Evolutionary conservation across 2,329 filamentous ascomycete genomes (phyloP).

Genomic region (Dactylellina drechsleri): DNA sequence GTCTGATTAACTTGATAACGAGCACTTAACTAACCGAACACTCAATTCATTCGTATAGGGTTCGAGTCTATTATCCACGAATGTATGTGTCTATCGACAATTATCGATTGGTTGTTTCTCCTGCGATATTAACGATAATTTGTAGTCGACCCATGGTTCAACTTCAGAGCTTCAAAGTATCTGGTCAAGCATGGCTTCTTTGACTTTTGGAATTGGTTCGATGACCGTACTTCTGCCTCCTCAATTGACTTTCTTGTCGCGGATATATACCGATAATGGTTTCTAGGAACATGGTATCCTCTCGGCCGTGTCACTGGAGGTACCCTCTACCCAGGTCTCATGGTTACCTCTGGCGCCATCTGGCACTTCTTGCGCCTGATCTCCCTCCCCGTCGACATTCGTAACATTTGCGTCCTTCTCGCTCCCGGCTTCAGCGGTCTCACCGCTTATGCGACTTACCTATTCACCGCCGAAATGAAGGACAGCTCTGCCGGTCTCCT

Average conservation of each 20-base stretch:
- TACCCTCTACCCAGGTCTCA: constrained; percentile 97
- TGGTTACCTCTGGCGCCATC: constrained; percentile 98
- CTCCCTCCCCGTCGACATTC: constrained; percentile 93
- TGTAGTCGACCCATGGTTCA: constrained; percentile 98
- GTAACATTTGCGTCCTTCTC: constrained; percentile 97
- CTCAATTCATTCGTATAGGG: constrained; percentile 65
- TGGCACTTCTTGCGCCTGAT: constrained; percentile 92
- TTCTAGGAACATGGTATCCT: constrained; percentile 90
- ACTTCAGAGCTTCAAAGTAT: constrained; percentile 98
- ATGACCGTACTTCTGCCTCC: constrained; percentile 75
- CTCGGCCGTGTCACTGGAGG: constrained; percentile 97
- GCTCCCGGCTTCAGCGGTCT: constrained; percentile 93
- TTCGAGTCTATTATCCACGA: constrained; percentile 99
- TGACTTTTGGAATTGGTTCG: constrained; percentile 99
- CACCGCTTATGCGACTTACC: constrained; percentile 90
- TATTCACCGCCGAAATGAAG: constrained; percentile 96
- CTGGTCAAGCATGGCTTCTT: constrained; percentile 97
- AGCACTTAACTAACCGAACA: constrained; percentile 10
- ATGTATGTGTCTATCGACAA: constrained; percentile 72
- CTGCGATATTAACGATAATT: constrained; percentile 21
- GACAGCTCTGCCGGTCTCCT: constrained; percentile 93
- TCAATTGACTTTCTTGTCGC: background rate
- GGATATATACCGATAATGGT: constrained; percentile 25
- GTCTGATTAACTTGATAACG: background rate
- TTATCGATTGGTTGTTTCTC: constrained; percentile 35